phyloP scores from a whole-genome alignment of 169 alveolate genomes.

The Cryptosporidium felis region DNA sequence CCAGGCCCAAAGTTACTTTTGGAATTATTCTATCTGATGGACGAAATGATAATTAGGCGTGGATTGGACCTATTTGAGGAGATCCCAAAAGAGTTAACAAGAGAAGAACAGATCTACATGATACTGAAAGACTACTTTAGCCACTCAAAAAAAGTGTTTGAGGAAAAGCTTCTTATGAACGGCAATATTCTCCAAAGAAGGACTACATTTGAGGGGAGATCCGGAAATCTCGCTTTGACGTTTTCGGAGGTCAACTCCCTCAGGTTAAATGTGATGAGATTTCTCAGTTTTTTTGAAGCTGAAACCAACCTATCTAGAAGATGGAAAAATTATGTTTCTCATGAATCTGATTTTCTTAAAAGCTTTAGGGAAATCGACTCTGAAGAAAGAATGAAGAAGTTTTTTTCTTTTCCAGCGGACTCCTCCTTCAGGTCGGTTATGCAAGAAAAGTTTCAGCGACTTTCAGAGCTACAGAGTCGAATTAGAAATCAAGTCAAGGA shows the following conservation, averaged over 20 bases:
- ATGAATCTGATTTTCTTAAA: background rate
- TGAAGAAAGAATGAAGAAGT: background rate
- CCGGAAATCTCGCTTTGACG: background rate
- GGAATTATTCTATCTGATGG: conserved; percentile 43
- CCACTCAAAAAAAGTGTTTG: conserved; percentile 16
- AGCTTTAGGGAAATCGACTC: background rate
- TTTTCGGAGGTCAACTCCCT: conserved; percentile 43
- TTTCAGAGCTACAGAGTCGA: conserved; percentile 2
- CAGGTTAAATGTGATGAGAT: conserved; percentile 16
- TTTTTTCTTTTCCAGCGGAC: conserved; percentile 53
- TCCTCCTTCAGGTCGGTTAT: conserved; percentile 11
- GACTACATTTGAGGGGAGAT: background rate
- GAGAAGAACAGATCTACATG: background rate
- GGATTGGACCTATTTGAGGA: background rate
- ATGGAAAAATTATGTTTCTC: conserved; percentile 8
- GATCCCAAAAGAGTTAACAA: background rate
- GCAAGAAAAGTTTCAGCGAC: background rate
- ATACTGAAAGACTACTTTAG: conserved; percentile 2
- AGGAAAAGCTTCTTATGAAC: background rate
- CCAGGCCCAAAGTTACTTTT: conserved; percentile 24
- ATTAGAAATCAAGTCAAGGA: background rate
- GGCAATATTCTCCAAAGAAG: background rate
- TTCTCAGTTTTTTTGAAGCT: background rate
- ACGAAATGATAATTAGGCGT: conserved; percentile 32
- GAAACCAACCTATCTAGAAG: background rate